Percentiles rank a stretch among this genome's conserved stretches.
These are phyloP conservation scores for Venturia oleaginea DNA, from an alignment of 2,329 filamentous ascomycete species.

Conservation along the genomic window DNA sequence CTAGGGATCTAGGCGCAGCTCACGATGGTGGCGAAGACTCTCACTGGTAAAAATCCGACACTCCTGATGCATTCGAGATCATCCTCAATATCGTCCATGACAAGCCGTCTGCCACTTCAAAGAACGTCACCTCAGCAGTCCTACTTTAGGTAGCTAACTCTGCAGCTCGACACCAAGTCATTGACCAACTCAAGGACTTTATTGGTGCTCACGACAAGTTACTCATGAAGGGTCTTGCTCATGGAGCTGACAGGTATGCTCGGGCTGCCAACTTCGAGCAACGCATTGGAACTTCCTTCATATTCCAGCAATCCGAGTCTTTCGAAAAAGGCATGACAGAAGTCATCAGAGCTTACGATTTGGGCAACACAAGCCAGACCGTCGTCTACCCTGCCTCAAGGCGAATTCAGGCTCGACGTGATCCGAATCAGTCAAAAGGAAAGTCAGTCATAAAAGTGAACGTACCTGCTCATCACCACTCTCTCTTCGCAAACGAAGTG, in stretches of 20 bases:
- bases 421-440: neutral
- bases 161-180: neutral
- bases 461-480: neutral
- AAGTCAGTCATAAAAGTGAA: neutral
- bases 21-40: neutral
- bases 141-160: neutral
- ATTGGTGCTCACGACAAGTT: neutral
- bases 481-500: neutral
- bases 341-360: neutral
- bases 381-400: neutral
- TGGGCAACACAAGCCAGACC: neutral
- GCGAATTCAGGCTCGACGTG: neutral
- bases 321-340: neutral
- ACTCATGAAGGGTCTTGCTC: neutral
- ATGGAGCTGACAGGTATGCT: neutral
- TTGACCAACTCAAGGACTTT: neutral
- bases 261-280: neutral
- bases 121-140: neutral
- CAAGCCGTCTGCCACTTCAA: neutral
- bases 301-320: neutral
- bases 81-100: neutral
- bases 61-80: neutral
- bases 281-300: neutral
- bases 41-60: neutral
- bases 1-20: neutral